Conservation (phyloP, 2,329 filamentous ascomycete species). For the Ceratocystis colombiana region DNA sequence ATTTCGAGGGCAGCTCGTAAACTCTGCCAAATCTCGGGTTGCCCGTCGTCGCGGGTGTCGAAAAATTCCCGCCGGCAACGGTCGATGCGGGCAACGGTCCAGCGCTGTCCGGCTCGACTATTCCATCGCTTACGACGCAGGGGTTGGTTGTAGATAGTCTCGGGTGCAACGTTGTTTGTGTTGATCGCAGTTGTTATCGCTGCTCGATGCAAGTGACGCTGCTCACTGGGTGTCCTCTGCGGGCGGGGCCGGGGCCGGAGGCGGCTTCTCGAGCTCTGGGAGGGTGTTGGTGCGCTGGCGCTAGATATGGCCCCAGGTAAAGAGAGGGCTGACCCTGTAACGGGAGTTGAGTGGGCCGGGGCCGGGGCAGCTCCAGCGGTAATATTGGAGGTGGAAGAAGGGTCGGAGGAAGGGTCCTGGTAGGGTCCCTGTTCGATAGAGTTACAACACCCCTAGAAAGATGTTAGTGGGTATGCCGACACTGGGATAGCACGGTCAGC, state of each 20-base stretch:
- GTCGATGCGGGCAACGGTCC: conserved; percentile 60
- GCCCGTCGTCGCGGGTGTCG: conserved; percentile 74
- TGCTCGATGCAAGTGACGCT: not conserved
- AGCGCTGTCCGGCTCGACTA: conserved; percentile 38
- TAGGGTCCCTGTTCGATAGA: conserved; percentile 9
- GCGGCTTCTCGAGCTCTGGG: not conserved
- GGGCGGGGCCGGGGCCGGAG: not conserved
- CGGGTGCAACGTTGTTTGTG: not conserved
- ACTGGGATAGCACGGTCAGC: not conserved
- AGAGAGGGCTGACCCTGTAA: not conserved
- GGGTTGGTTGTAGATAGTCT: conserved; percentile 51
- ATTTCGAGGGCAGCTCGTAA: conserved; percentile 57
- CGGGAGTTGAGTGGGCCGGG: not conserved
- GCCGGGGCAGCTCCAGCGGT: not conserved
- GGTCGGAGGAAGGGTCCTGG: conserved; percentile 3
- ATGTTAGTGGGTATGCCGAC: conserved; percentile 1
- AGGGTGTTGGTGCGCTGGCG: not conserved
- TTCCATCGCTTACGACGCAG: conserved; percentile 55
- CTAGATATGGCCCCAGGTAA: not conserved
- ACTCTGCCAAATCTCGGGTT: conserved; percentile 69
- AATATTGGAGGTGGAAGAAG: conserved; percentile 12
- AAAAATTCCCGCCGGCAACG: conserved; percentile 75
- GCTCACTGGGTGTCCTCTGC: not conserved
- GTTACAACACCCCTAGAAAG: conserved; percentile 16
- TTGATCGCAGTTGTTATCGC: conserved; percentile 2